A percentile compares a stretch with the other conserved stretches of the same genome.
Evolutionary conservation across 2,329 filamentous ascomycete species (phyloP).

Genomic region (Atkinsonella texensis): DNA sequence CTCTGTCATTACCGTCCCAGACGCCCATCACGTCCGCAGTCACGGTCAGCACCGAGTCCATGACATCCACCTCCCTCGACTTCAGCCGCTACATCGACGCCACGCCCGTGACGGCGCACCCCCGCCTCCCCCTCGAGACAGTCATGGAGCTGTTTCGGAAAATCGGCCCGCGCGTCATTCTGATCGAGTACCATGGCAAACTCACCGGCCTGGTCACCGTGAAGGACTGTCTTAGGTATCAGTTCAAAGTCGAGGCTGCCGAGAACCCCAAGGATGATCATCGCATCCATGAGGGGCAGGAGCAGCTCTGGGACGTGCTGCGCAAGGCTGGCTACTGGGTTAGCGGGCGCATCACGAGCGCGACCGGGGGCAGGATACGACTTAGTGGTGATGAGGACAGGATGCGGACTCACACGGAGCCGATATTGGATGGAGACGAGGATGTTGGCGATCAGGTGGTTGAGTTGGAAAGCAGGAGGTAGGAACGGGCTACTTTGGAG

Average conservation of each 20-base stretch:
- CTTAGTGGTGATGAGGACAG: constrained; percentile 30
- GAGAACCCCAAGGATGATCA: constrained; percentile 58
- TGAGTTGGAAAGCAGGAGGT: constrained; percentile 29
- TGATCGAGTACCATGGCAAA: constrained; percentile 80
- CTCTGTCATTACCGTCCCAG: constrained; percentile 14
- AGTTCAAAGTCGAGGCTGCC: constrained; percentile 87
- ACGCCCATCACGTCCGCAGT: constrained; percentile 32
- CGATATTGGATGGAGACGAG: constrained; percentile 31
- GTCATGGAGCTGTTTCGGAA: constrained; percentile 99
- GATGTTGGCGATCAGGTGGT: constrained; percentile 28
- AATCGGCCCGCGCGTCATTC: constrained; percentile 84
- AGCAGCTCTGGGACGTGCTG: constrained; percentile 51
- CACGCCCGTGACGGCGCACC: constrained; percentile 83
- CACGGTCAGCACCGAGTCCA: constrained; percentile 46
- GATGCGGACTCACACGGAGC: constrained; percentile 31
- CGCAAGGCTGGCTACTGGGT: constrained; percentile 45
- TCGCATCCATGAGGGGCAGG: constrained; percentile 44
- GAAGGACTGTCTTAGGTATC: constrained; percentile 94
- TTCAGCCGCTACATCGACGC: constrained; percentile 81
- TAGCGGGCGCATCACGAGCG: constrained; percentile 38
- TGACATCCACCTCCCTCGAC: constrained; percentile 51
- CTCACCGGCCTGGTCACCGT: constrained; percentile 82
- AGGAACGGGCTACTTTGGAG: background rate
- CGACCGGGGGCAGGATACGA: constrained; percentile 45
- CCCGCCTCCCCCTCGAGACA: constrained; percentile 81